A percentile compares a stretch with the other conserved stretches of the same genome.
Evolutionary conservation across 2,329 filamentous ascomycete species (phyloP).

Genomic region (Verticillium zaregamsianum): DNA sequence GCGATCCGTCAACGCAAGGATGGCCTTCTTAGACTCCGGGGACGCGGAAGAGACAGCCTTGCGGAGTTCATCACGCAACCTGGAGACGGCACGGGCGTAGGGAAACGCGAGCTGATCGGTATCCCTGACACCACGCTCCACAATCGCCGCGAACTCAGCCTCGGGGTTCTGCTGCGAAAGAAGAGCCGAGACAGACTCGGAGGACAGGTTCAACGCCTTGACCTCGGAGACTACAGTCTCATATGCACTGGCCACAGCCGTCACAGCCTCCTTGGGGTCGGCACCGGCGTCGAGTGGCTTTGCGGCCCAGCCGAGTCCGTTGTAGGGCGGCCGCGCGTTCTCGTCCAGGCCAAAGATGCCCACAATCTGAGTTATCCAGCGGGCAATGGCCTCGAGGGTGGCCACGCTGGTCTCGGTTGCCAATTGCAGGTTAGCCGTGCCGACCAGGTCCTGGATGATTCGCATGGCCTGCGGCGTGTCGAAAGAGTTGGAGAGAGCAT

Average conservation of each 20-base stretch:
- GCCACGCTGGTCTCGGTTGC: conserved; percentile 38
- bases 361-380: conserved; percentile 79
- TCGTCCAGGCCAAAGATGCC: conserved; percentile 79
- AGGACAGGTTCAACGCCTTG: conserved; percentile 42
- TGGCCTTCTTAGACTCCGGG: conserved; percentile 59
- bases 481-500: conserved; percentile 76
- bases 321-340: conserved; percentile 48
- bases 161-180: conserved; percentile 38
- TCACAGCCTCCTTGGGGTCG: conserved; percentile 16
- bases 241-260: conserved; percentile 41
- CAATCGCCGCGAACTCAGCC: conserved; percentile 41
- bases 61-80: conserved; percentile 59
- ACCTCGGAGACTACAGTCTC: conserved; percentile 42
- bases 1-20: conserved; percentile 72
- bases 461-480: conserved; percentile 79
- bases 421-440: conserved; percentile 65
- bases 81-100: conserved; percentile 51
- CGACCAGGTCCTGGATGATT: conserved; percentile 72
- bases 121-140: conserved; percentile 41
- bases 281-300: conserved; percentile 27
- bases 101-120: conserved; percentile 50
- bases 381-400: conserved; percentile 55
- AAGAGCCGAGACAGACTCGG: conserved; percentile 37
- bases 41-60: conserved; percentile 43
- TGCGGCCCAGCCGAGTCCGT: conserved; percentile 53